Evolutionary conservation across 176 grass and related monocot genomes (phyloP), one percentile per base, ranked within the genome.

Genomic region (Alloteropsis semialata): DNA sequence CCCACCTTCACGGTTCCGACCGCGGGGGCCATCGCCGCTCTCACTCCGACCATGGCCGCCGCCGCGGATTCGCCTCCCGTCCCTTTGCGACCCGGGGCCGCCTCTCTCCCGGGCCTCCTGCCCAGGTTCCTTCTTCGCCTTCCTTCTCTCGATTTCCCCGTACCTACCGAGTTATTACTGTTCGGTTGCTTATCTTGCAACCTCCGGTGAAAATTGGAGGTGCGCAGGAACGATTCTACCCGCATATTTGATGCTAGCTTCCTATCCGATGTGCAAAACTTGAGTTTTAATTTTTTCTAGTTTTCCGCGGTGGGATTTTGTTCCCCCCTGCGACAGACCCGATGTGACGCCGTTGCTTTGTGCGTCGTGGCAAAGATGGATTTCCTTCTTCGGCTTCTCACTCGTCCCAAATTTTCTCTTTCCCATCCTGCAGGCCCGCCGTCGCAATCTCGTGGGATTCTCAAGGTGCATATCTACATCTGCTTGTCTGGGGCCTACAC

Each of bases 391-490:
- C 3, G 8, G 18, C 11, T 46, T 71, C 38, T 81, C 53, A 28
- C 81, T 55, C 42, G 11, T 21, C 72, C 62, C 17, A 56, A 37
- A 25, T 65, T 72, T 49, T 81, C 75, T 74, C 67, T 32, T 81
- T 81, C 25, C 34, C 36, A 63, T 76, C 55, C 54, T 89, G 83
- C 83, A 89, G 88, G 72, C 45, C 53, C 28, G 2, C 44, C 37
- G n/a, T 64, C 33, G 77, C 17, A 46, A 64, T 72, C 38, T 77
- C 88, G 46, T 71, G 72, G 83, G 88, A 85, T 57, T 76, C 83
- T 22, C 3, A 65, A 89, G 88, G 88, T 89, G 77, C 65, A 27
- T 13, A 30, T 75, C 51, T 41, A 0, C 37, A 0, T 69, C 53
- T 89, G 49, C 39, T 66, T 73, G 27, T 28, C 51, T 11, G 22